Evolutionary conservation across 805 yeast genomes (phyloP), one percentile per base, ranked within the genome.

Genomic region (Candida schatavii): DNA sequence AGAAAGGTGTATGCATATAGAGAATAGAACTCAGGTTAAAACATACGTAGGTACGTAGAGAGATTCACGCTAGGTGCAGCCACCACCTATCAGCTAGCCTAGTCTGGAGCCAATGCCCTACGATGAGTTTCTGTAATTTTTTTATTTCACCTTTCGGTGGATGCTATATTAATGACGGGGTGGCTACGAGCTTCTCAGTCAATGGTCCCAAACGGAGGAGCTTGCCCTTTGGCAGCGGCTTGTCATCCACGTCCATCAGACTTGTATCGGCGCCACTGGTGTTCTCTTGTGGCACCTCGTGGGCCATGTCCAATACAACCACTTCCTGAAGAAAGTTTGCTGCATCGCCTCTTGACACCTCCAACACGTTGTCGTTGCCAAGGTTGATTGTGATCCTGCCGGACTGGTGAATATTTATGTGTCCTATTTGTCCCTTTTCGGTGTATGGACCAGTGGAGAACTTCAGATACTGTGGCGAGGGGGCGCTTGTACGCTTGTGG

Each of bases 321-420:
- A 87, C 69, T 44, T 88, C 91, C 59, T 91, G 97, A 21, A 85
- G 63, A 47, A 88, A 82, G 3, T 77, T 71, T 5, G 85, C 61
- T 10, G 81, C 74, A 3, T 87, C 80, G 13, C 97, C 97, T 52
- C 77, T 74, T 3, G 81, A 69, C 18, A 89, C 80, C 43, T 84
- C 88, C 35, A 70, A 50, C 73, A 82, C 75, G 3, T 77, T 70
- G 5, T 79, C 76, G 39, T 80, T 77, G 11, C 96, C 96, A 29
- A 91, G 66, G 45, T 79, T 75, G 60, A 90, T 75, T 3, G 95
- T 74, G 17, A 88, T 60, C 56, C 78, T 86, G 3, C 98, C 98
- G 1, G 96, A 87, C 54, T 82, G 78, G 59, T 90, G 97, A 35
- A 83, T 70, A 42, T 91, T 77, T 26, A 91, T 55, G 7, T 76